phyloP scores from a whole-genome alignment of 345 rosid species.

The Streptanthus diversifolius region DNA sequence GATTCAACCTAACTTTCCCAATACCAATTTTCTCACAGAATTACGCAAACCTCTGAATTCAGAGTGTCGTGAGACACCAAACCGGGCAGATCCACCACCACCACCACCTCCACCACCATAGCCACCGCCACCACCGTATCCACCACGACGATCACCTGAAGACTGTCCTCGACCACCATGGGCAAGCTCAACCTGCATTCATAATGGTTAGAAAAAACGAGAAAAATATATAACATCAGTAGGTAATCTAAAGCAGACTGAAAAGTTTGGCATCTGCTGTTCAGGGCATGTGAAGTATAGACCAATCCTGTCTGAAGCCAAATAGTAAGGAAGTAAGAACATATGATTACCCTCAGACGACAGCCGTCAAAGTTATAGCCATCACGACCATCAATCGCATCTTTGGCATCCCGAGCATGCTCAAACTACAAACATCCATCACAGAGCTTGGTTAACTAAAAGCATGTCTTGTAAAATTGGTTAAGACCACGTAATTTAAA shows the following conservation, averaged over 20 bases:
- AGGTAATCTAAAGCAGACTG: background rate
- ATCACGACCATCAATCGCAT: conserved; percentile 81
- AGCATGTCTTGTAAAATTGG: background rate
- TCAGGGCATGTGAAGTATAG: background rate
- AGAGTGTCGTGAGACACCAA: conserved; percentile 77
- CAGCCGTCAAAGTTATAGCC: conserved; percentile 79
- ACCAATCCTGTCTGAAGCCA: background rate
- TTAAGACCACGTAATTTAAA: background rate
- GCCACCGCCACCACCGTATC: conserved; percentile 39
- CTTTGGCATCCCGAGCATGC: conserved; percentile 63
- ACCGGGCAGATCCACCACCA: conserved; percentile 47
- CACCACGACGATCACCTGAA: conserved; percentile 70
- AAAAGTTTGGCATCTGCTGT: background rate
- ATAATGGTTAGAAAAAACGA: conserved; percentile 12
- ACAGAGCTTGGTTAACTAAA: conserved; percentile 9
- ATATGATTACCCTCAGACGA: conserved; percentile 53
- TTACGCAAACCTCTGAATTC: conserved; percentile 74
- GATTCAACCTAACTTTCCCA: background rate
- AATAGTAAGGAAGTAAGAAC: background rate
- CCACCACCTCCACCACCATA: conserved; percentile 34
- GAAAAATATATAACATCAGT: background rate
- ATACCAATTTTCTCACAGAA: background rate
- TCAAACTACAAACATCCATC: conserved; percentile 47
- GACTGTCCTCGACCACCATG: conserved; percentile 95
- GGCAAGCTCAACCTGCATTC: conserved; percentile 89